Percentiles rank a stretch among this genome's conserved stretches.
These are phyloP conservation scores for Podaxis carcinomalis DNA, from an alignment of 768 basidiomycete species.

Conservation along the genomic window DNA sequence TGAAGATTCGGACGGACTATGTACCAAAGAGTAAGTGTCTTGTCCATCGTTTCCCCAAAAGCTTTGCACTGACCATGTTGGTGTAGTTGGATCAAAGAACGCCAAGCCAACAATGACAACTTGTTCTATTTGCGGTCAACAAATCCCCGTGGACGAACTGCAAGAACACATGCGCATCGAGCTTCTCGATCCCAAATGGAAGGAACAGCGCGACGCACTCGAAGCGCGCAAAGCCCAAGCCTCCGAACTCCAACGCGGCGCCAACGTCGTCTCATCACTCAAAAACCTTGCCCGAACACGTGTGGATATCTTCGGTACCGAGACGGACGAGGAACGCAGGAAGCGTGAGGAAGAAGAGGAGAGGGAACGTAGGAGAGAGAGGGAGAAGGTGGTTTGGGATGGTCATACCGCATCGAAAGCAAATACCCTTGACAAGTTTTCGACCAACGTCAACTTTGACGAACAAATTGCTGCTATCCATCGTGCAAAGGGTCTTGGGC, in stretches of 20 bases:
- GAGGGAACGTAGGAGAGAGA: slow-evolving; percentile 73
- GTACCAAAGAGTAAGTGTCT: slow-evolving; percentile 77
- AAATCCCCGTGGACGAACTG: slow-evolving; percentile 92
- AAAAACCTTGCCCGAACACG: slow-evolving; percentile 92
- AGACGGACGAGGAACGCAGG: slow-evolving; percentile 87
- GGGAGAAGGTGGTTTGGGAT: slow-evolving; percentile 97
- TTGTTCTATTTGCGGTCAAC: slow-evolving; percentile 93
- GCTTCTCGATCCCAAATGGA: slow-evolving; percentile 95
- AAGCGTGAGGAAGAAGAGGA: slow-evolving; percentile 87
- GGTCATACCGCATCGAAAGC: slow-evolving; percentile 95
- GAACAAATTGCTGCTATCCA: slow-evolving; percentile 98
- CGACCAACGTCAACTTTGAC: slow-evolving; percentile 90
- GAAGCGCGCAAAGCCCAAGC: slow-evolving; percentile 90
- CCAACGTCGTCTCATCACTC: slow-evolving; percentile 91
- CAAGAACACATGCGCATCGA: slow-evolving; percentile 99
- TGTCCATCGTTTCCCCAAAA: neutral
- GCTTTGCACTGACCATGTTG: slow-evolving; percentile 5
- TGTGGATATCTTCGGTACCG: slow-evolving; percentile 95
- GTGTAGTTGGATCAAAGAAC: slow-evolving; percentile 61
- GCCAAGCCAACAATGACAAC: slow-evolving; percentile 73
- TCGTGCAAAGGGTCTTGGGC: slow-evolving; percentile 85
- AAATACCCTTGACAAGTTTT: slow-evolving; percentile 89
- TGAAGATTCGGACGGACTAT: slow-evolving; percentile 96
- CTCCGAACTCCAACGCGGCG: slow-evolving; percentile 83
- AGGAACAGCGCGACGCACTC: slow-evolving; percentile 85